Evolutionary conservation across 2,329 filamentous ascomycete species (phyloP).

Genomic region (Elsinoe batatas): DNA sequence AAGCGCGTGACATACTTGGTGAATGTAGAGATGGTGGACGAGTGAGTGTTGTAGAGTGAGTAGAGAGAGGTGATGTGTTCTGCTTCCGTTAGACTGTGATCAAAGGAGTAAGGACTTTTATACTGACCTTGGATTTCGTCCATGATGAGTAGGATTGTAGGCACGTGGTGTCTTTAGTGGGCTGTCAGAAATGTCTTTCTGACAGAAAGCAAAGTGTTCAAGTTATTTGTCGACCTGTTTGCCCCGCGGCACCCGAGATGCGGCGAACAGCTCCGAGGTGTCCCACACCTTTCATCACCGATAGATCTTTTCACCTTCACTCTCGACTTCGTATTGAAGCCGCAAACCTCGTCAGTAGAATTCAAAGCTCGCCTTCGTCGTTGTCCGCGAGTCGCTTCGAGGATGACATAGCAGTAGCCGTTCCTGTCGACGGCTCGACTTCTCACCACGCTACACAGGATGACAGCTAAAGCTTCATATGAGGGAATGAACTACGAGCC

Average conservation of each 20-base stretch:
- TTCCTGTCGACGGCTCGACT: too few species aligned
- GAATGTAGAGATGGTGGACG: conserved; percentile 6
- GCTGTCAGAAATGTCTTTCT: neutral
- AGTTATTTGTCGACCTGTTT: neutral
- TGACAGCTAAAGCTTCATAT: too few species aligned
- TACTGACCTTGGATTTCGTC: conserved; percentile 4
- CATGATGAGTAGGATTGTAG: neutral
- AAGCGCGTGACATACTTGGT: conserved; percentile 3
- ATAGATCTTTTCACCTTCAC: too few species aligned
- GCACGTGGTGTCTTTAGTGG: neutral
- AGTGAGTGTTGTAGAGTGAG: conserved; percentile 10
- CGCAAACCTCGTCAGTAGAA: too few species aligned
- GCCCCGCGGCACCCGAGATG: neutral
- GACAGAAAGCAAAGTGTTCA: neutral
- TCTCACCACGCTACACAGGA: too few species aligned
- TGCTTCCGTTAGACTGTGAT: neutral
- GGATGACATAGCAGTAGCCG: too few species aligned
- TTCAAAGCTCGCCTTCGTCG: too few species aligned
- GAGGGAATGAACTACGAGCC: too few species aligned
- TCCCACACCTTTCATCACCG: neutral
- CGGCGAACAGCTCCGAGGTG: neutral
- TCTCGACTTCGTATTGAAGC: too few species aligned
- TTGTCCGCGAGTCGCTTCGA: too few species aligned
- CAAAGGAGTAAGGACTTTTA: too few species aligned
- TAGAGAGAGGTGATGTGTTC: conserved; percentile 12